These are phyloP conservation scores for Schizopora paradoxa DNA, from an alignment of 1,284 basidiomycete species.

Conservation along the genomic window DNA sequence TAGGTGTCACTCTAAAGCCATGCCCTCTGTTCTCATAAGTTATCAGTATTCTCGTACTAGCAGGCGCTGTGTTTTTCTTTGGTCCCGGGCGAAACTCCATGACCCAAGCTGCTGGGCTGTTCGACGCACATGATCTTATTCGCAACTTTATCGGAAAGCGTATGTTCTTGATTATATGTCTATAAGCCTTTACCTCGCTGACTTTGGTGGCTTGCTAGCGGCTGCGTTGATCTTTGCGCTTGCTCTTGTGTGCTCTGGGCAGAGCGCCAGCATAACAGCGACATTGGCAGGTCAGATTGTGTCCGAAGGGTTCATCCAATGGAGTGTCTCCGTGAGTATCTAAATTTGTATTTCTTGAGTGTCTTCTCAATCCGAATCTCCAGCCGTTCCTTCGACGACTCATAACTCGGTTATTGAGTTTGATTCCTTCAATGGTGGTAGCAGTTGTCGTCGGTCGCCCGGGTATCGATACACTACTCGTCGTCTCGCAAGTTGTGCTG, in stretches of 20 bases:
- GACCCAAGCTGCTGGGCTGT: constrained; percentile 61
- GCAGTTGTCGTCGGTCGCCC: constrained; percentile 68
- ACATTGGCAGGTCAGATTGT: constrained; percentile 92
- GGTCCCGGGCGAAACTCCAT: constrained; percentile 30
- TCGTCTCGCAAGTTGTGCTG: constrained; percentile 85
- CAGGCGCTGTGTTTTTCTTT: constrained; percentile 72
- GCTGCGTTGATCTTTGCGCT: constrained; percentile 84
- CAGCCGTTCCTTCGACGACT: constrained; percentile 79
- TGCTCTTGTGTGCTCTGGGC: constrained; percentile 80
- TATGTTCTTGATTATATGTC: constrained; percentile 29
- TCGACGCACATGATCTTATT: constrained; percentile 79
- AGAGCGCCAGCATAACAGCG: constrained; percentile 89
- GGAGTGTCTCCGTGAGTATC: constrained; percentile 74
- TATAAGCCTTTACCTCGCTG: not conserved
- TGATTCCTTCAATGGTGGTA: constrained; percentile 84
- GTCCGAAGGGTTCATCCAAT: constrained; percentile 89
- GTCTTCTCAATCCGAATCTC: constrained; percentile 11
- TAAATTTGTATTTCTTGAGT: not conserved
- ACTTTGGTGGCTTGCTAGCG: constrained; percentile 32
- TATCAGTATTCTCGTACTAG: constrained; percentile 62
- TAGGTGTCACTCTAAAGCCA: constrained; percentile 26
- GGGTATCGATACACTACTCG: constrained; percentile 80
- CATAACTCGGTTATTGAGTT: constrained; percentile 77
- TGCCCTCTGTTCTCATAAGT: constrained; percentile 3
- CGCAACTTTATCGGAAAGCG: constrained; percentile 60